Percentiles rank a stretch among this genome's conserved stretches.
phyloP scores from a whole-genome alignment of 2,329 filamentous ascomycete genomes.

The Sporothrix luriei region DNA sequence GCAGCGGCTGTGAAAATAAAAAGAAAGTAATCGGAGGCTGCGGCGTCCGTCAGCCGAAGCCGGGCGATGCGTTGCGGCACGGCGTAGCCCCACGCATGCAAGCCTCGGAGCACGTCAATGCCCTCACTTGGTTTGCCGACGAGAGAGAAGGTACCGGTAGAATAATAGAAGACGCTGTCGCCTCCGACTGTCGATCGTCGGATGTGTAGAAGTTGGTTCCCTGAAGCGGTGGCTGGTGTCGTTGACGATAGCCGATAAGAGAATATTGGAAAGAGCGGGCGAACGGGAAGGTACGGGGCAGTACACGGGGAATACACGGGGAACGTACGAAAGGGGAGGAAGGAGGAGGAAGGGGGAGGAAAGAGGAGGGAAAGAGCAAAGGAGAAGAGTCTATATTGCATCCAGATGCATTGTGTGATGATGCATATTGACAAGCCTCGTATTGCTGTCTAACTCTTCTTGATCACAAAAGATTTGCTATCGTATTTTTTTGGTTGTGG shows the following conservation, averaged over 20 bases:
- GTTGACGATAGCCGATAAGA: background rate
- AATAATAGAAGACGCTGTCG: background rate
- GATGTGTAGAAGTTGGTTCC: background rate
- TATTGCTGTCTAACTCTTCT: background rate
- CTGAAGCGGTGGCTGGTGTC: background rate
- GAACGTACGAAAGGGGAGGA: background rate
- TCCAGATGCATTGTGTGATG: constrained; percentile 21
- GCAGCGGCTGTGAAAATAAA: background rate
- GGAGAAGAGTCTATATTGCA: constrained; percentile 8
- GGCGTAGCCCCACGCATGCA: background rate
- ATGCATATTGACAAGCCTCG: background rate
- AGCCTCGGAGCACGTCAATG: constrained; percentile 9
- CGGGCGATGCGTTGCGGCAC: background rate
- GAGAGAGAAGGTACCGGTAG: too few species aligned
- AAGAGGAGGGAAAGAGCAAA: background rate
- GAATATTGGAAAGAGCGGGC: background rate
- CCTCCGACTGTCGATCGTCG: background rate
- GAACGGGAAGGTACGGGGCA: background rate
- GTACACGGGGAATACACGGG: background rate
- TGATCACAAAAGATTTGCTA: background rate
- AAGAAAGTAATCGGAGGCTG: background rate
- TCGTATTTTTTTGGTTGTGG: background rate
- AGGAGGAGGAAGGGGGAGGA: too few species aligned
- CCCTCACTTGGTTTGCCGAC: background rate
- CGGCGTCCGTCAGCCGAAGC: background rate